Evolutionary conservation across 2,329 filamentous ascomycete genomes (phyloP).

Genomic region (Trichoderma sp.): DNA sequence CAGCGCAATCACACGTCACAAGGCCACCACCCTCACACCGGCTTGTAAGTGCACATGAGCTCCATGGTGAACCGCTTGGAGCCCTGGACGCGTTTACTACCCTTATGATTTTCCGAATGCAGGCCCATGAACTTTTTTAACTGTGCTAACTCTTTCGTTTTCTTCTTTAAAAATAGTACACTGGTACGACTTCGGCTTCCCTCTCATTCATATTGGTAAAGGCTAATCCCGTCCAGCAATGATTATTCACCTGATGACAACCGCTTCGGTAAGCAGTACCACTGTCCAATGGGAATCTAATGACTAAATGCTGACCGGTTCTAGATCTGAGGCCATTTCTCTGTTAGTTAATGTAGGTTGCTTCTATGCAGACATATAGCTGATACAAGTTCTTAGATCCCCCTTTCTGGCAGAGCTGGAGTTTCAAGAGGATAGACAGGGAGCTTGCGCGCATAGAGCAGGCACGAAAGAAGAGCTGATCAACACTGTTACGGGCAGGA

Average conservation of each 20-base stretch:
- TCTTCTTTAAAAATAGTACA: not conserved
- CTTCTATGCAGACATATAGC: not conserved
- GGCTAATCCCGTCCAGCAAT: not conserved
- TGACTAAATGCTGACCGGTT: fast-evolving
- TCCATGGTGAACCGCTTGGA: not conserved
- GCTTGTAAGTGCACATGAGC: not conserved
- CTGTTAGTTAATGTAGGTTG: not conserved
- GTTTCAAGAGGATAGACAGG: not conserved
- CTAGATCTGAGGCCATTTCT: not conserved
- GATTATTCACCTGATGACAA: not conserved
- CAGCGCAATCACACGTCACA: not conserved
- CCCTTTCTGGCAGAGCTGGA: not conserved
- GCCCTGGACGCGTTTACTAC: not conserved
- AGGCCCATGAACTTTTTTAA: not conserved
- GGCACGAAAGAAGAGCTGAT: not conserved
- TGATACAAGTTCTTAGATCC: not conserved
- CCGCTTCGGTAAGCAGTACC: not conserved
- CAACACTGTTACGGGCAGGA: not conserved
- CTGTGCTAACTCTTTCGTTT: not conserved
- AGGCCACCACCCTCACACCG: not conserved
- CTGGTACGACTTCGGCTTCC: not conserved
- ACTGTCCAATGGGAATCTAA: not conserved
- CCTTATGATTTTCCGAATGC: not conserved
- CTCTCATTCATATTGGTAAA: not conserved
- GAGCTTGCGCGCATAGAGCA: not conserved